A percentile compares a stretch with the other conserved stretches of the same genome.
These are phyloP conservation scores for Santalum album DNA, from an alignment of 164 flowering plant genomes.

Conservation along the genomic window DNA sequence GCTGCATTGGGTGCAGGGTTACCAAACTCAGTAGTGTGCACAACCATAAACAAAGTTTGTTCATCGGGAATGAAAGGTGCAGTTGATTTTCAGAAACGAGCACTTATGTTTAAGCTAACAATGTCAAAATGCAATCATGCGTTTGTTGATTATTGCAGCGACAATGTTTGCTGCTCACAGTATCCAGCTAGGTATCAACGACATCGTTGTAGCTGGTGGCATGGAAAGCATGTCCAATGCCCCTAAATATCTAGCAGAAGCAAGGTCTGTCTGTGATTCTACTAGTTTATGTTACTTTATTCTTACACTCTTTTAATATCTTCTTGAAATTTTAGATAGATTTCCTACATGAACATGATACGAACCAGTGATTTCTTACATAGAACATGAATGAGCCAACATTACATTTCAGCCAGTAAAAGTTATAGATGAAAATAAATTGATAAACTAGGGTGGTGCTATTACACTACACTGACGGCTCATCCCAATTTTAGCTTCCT, in stretches of 20 bases:
- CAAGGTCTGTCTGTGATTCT: not conserved
- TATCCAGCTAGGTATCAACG: constrained; percentile 4
- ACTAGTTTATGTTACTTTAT: not conserved
- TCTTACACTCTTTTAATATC: not conserved
- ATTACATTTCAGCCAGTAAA: no score
- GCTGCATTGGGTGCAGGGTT: constrained; percentile 95
- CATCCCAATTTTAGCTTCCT: no score
- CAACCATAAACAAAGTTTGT: constrained; percentile 88
- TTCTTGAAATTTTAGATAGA: no score
- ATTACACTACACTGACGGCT: no score
- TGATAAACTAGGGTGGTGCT: no score
- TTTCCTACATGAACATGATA: no score
- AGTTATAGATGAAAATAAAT: no score
- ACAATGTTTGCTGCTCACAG: constrained; percentile 1
- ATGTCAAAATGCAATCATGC: not conserved
- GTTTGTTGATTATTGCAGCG: not conserved
- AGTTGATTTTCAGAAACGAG: not conserved
- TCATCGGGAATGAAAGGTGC: constrained; percentile 91
- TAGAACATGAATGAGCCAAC: no score
- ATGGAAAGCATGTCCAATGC: constrained; percentile 6
- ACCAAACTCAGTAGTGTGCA: constrained; percentile 76
- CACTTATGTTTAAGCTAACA: not conserved
- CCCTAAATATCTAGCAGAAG: constrained; percentile 1
- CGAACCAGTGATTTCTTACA: no score
- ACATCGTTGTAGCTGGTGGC: constrained; percentile 5